phyloP scores from a whole-genome alignment of 148 eudicot species.

The Nepenthes gracilis region DNA sequence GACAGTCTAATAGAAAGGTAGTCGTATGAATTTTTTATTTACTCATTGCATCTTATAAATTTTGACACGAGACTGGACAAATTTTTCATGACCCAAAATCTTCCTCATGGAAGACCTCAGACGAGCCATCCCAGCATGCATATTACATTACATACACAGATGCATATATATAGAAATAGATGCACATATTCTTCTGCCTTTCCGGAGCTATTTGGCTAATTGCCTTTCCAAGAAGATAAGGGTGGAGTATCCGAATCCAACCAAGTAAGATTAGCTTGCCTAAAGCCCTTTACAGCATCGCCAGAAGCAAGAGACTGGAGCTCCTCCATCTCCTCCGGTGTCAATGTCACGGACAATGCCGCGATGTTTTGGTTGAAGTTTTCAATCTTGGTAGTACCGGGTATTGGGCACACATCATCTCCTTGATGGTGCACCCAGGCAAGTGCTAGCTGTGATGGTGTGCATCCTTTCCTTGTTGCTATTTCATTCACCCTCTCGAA shows the following conservation, averaged over 20 bases:
- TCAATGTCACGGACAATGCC: conserved; percentile 6
- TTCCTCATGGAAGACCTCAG: too few species aligned
- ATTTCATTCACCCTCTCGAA: conserved; percentile 10
- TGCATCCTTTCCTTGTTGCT: conserved; percentile 15
- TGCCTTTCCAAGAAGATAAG: conserved; percentile 15
- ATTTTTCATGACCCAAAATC: too few species aligned
- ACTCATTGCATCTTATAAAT: too few species aligned
- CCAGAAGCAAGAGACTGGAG: conserved; percentile 11
- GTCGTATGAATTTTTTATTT: too few species aligned
- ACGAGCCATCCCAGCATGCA: too few species aligned
- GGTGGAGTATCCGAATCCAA: conserved; percentile 15
- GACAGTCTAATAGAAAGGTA: too few species aligned
- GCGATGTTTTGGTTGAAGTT: conserved; percentile 13
- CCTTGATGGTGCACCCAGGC: conserved; percentile 22
- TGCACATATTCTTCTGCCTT: neutral
- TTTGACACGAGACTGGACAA: too few species aligned
- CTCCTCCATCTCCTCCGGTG: conserved; percentile 9
- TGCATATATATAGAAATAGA: neutral
- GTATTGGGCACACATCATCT: conserved; percentile 9
- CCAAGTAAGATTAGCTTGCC: conserved; percentile 5
- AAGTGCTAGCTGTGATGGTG: conserved; percentile 14
- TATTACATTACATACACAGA: neutral
- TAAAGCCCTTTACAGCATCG: too few species aligned
- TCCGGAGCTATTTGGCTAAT: neutral
- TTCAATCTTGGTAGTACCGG: conserved; percentile 13